Evolutionary conservation across 2,329 filamentous ascomycete species (phyloP).

Genomic region (Colletotrichum gloeosporioides): DNA sequence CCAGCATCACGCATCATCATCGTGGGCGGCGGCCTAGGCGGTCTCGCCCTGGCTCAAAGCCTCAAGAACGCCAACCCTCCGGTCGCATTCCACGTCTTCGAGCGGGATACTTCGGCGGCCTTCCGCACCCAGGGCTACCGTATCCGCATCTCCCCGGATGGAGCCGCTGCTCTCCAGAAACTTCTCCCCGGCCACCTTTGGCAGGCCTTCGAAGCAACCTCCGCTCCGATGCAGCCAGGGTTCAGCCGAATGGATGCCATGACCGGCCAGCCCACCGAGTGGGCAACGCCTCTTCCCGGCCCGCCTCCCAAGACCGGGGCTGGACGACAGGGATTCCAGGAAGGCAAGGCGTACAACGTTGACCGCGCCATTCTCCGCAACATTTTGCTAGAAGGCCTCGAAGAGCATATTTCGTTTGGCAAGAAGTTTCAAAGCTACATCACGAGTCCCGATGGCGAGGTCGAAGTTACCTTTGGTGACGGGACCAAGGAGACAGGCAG

Average conservation of each 20-base stretch:
- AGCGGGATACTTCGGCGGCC: constrained; percentile 53
- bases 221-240: not conserved
- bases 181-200: not conserved
- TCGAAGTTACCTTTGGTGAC: constrained; percentile 36
- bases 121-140: constrained; percentile 69
- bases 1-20: not conserved
- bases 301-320: not conserved
- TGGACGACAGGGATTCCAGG: not conserved
- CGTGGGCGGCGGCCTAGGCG: not conserved
- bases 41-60: not conserved
- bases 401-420: constrained; percentile 26
- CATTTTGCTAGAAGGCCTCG: not conserved
- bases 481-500: constrained; percentile 32
- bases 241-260: not conserved
- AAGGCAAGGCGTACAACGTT: constrained; percentile 26
- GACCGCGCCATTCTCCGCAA: constrained; percentile 37
- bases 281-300: not conserved
- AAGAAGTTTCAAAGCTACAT: constrained; percentile 31
- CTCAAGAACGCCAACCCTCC: not conserved
- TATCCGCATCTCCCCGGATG: constrained; percentile 58
- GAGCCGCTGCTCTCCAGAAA: not conserved
- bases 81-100: constrained; percentile 55
- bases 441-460: constrained; percentile 3
- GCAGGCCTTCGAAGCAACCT: not conserved
- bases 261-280: not conserved